Percentiles rank a stretch among this genome's conserved stretches.
Conservation (phyloP, 805 yeast species). For the Ogataea degrootiae region DNA sequence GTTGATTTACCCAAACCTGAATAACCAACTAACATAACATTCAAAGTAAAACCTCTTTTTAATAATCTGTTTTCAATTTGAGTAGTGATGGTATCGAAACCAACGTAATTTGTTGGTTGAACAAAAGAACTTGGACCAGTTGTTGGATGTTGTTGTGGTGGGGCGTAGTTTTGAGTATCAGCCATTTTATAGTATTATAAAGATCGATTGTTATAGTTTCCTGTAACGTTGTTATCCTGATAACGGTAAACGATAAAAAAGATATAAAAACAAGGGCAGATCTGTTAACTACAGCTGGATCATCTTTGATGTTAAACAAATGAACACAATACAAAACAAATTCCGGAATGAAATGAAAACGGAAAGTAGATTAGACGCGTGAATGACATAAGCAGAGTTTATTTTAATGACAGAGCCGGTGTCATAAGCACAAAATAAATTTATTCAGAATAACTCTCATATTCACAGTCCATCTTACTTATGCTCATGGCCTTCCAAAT, state of each 20-base stretch:
- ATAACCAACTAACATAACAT: conserved; percentile 88
- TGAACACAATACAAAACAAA: too few species aligned
- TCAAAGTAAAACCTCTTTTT: conserved; percentile 91
- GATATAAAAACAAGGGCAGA: neutral
- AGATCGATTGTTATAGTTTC: neutral
- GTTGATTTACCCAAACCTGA: conserved; percentile 96
- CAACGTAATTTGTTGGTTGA: conserved; percentile 79
- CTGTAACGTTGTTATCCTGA: neutral
- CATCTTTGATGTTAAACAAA: too few species aligned
- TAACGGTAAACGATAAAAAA: too few species aligned
- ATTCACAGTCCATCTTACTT: too few species aligned
- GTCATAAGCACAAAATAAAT: too few species aligned
- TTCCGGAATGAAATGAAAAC: too few species aligned
- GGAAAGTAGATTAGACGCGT: too few species aligned
- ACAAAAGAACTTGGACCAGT: conserved; percentile 8
- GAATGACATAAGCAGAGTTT: too few species aligned
- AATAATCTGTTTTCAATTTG: conserved; percentile 91
- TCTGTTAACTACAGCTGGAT: too few species aligned
- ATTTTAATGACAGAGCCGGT: too few species aligned
- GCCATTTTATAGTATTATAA: neutral
- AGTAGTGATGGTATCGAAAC: conserved; percentile 92
- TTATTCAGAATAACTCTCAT: too few species aligned
- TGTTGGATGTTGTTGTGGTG: neutral
- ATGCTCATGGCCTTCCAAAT: too few species aligned
- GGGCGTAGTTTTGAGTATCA: conserved; percentile 1